These are phyloP conservation scores for Allomyces macrogynus DNA, from an alignment of 192 early-diverging fungal species.

Conservation along the genomic window DNA sequence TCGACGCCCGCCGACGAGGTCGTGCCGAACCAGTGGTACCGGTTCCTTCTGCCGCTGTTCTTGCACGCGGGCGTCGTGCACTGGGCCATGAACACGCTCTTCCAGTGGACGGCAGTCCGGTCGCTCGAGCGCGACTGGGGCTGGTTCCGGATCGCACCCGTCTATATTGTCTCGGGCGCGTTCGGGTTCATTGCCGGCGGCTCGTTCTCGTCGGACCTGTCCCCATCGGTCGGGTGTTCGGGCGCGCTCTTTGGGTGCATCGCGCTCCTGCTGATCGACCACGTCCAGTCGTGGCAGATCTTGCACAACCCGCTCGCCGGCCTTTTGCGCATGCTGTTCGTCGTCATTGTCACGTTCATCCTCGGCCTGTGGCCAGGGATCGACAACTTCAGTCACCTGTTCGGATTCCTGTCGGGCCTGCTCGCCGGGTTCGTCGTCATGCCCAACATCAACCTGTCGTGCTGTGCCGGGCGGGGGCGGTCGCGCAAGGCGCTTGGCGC, in stretches of 20 bases:
- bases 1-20: slow-evolving; percentile 2
- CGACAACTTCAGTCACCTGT: slow-evolving; percentile 40
- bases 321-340: not conserved
- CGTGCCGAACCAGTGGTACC: slow-evolving; percentile 50
- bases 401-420: slow-evolving; percentile 39
- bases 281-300: not conserved
- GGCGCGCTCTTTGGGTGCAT: slow-evolving; percentile 26
- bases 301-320: not conserved
- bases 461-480: not conserved
- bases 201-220: slow-evolving; percentile 24
- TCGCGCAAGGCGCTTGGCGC: not conserved
- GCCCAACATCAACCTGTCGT: slow-evolving; percentile 39
- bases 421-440: slow-evolving; percentile 53
- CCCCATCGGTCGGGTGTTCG: slow-evolving; percentile 34
- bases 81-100: slow-evolving; percentile 47
- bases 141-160: slow-evolving; percentile 39
- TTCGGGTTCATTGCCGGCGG: slow-evolving; percentile 68
- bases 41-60: slow-evolving; percentile 60
- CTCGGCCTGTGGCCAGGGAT: not conserved
- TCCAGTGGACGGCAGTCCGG: slow-evolving; percentile 47
- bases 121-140: slow-evolving; percentile 61
- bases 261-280: not conserved
- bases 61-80: slow-evolving; percentile 67
- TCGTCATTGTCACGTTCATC: not conserved
- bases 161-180: slow-evolving; percentile 54